A percentile compares a stretch with the other conserved stretches of the same genome.
Conservation (phyloP, 345 rosid genomes). For the Eucalyptus regnans region DNA sequence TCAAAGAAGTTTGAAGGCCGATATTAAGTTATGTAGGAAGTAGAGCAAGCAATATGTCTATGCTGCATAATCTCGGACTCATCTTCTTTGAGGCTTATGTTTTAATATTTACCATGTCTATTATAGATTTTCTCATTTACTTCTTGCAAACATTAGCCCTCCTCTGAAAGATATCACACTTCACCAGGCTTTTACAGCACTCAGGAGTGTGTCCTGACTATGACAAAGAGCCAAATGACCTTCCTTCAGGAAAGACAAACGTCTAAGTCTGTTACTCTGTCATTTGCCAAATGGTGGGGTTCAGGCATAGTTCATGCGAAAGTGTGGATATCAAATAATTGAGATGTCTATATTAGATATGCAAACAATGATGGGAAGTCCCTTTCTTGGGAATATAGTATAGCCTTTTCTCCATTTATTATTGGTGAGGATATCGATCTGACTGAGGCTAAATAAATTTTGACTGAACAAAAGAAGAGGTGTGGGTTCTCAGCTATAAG, state of each 20-base stretch:
- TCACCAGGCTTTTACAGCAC: constrained; percentile 15
- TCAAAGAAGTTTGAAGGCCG: not conserved
- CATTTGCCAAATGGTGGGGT: constrained; percentile 71
- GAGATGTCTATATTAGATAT: constrained; percentile 75
- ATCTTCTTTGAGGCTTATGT: fast-evolving
- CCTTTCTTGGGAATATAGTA: not conserved
- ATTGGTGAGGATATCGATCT: not conserved
- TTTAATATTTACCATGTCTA: fast-evolving
- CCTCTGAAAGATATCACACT: not conserved
- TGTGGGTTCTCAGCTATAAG: not conserved
- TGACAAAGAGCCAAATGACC: constrained; percentile 13
- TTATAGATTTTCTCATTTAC: not conserved
- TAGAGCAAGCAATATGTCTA: not conserved
- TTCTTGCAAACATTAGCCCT: not conserved
- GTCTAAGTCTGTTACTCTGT: constrained; percentile 49
- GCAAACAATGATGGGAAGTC: constrained; percentile 97
- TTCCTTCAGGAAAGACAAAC: constrained; percentile 64
- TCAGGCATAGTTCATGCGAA: constrained; percentile 85
- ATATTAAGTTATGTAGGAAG: not conserved
- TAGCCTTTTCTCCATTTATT: not conserved
- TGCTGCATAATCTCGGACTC: not conserved
- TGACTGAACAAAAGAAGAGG: not conserved
- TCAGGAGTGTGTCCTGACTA: constrained; percentile 70
- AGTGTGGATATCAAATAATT: constrained; percentile 74
- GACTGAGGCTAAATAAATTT: not conserved